A percentile compares a stretch with the other conserved stretches of the same genome.
phyloP scores from a whole-genome alignment of 2,329 filamentous ascomycete genomes.

The Talaromyces sp. region DNA sequence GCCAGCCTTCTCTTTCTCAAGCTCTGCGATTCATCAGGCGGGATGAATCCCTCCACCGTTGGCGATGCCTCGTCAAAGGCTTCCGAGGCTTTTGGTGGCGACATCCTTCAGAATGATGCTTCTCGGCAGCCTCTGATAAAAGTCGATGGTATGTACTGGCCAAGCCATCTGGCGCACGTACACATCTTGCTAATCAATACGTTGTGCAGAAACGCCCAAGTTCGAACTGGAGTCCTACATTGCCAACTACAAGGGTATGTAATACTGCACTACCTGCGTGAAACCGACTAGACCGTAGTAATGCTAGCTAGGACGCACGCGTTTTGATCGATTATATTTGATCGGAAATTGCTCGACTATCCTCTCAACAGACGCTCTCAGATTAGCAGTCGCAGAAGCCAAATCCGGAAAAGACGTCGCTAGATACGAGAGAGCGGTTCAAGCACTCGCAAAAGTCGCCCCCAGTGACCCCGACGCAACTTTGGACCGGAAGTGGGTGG shows the following conservation, averaged over 20 bases:
- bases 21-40: neutral
- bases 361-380: conserved; percentile 74
- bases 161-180: neutral
- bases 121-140: neutral
- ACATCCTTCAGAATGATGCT: neutral
- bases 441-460: conserved; percentile 57
- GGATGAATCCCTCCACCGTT: neutral
- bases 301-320: conserved; percentile 61
- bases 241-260: conserved; percentile 73
- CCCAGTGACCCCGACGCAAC: conserved; percentile 64
- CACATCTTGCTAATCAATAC: neutral
- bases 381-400: conserved; percentile 68
- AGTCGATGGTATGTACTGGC: conserved; percentile 7
- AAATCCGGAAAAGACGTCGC: conserved; percentile 69
- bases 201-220: conserved; percentile 64
- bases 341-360: conserved; percentile 75
- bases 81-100: neutral
- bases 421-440: conserved; percentile 65
- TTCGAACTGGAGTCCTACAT: conserved; percentile 91
- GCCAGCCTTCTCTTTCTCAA: neutral
- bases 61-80: neutral
- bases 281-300: neutral
- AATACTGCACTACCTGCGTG: neutral
- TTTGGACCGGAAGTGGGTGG: conserved; percentile 71
- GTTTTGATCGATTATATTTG: conserved; percentile 72